Evolutionary conservation across 2,329 filamentous ascomycete species (phyloP).

Genomic region (Fusarium goolgardi): DNA sequence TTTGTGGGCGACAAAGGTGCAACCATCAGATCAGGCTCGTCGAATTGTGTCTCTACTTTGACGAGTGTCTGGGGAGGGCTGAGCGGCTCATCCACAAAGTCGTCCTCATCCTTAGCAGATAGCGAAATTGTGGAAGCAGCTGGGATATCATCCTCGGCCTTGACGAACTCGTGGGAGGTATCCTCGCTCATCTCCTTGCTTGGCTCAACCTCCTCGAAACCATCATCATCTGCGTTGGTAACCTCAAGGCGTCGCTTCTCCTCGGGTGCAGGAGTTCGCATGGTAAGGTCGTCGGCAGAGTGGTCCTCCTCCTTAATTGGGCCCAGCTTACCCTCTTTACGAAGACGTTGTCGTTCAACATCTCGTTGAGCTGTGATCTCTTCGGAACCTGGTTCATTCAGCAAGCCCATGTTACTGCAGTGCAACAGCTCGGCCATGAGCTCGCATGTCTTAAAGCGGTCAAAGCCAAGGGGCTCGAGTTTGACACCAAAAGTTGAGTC

Average conservation of each 20-base stretch:
- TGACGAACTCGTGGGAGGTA: slow-evolving; percentile 75
- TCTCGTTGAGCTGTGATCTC: slow-evolving; percentile 85
- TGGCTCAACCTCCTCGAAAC: slow-evolving; percentile 88
- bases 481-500: slow-evolving; percentile 89
- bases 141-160: slow-evolving; percentile 65
- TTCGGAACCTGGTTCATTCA: slow-evolving; percentile 93
- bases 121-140: slow-evolving; percentile 47
- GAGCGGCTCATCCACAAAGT: slow-evolving; percentile 82
- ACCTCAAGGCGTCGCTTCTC: slow-evolving; percentile 81
- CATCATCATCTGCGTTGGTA: slow-evolving; percentile 86
- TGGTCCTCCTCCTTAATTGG: slow-evolving; percentile 55
- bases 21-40: slow-evolving; percentile 68
- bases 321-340: slow-evolving; percentile 77
- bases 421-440: slow-evolving; percentile 97
- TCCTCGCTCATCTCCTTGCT: slow-evolving; percentile 78
- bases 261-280: slow-evolving; percentile 64
- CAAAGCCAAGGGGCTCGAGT: slow-evolving; percentile 95
- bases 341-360: slow-evolving; percentile 81
- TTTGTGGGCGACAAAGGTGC: slow-evolving; percentile 67
- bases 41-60: slow-evolving; percentile 63
- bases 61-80: slow-evolving; percentile 74
- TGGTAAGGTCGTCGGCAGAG: slow-evolving; percentile 69
- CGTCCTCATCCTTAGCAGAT: slow-evolving; percentile 70
- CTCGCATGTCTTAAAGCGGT: slow-evolving; percentile 98
- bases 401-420: slow-evolving; percentile 97